Evolutionary conservation across 2,329 filamentous ascomycete genomes (phyloP).

Genomic region (Whalleya microplaca): DNA sequence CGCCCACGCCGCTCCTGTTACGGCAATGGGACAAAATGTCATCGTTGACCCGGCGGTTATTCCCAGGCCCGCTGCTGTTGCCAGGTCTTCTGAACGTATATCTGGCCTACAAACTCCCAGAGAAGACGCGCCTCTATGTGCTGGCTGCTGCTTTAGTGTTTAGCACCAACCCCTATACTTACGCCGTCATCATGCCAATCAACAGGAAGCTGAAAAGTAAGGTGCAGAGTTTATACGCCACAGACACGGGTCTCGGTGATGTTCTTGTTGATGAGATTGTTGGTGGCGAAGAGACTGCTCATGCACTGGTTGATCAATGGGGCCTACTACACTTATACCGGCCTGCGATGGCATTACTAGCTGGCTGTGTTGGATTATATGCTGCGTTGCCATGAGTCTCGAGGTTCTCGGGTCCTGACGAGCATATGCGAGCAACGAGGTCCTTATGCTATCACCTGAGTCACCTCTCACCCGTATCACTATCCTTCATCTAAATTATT

Average conservation of each 20-base stretch:
- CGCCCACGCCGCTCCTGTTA: conserved; percentile 57
- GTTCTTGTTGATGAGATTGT: not conserved
- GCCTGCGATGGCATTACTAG: conserved; percentile 49
- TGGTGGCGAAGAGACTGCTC: conserved; percentile 12
- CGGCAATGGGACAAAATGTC: conserved; percentile 56
- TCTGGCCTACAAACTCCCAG: conserved; percentile 44
- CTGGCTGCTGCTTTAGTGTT: conserved; percentile 49
- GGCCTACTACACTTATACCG: conserved; percentile 69
- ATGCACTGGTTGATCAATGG: conserved; percentile 45
- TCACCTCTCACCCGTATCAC: too few species aligned
- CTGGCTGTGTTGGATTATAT: conserved; percentile 44
- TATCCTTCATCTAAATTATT: too few species aligned
- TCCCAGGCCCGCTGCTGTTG: conserved; percentile 43
- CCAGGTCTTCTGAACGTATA: conserved; percentile 47
- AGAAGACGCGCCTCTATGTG: conserved; percentile 42
- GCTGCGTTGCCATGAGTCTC: conserved; percentile 53
- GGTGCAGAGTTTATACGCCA: not conserved
- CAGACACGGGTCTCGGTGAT: too few species aligned
- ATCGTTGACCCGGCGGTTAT: conserved; percentile 41
- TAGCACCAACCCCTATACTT: conserved; percentile 55
- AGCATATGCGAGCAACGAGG: too few species aligned
- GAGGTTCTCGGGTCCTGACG: too few species aligned
- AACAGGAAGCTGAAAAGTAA: conserved; percentile 43
- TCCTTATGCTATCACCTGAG: too few species aligned
- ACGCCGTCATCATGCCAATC: conserved; percentile 47